Percentiles rank a stretch among this genome's conserved stretches.
Conservation (phyloP, 352 stramenopile species). For the Phytophthora palmivora region DNA sequence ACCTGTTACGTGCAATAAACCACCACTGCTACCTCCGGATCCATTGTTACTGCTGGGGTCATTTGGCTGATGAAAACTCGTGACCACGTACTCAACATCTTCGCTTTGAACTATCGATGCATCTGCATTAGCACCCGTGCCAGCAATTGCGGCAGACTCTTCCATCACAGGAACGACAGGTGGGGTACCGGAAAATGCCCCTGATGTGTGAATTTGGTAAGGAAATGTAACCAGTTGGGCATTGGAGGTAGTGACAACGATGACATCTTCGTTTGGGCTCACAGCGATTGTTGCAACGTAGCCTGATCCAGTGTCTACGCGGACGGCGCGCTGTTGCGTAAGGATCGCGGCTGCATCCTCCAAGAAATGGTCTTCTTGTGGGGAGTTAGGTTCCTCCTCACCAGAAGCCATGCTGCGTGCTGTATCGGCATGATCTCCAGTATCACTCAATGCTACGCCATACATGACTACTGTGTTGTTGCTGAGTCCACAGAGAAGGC, state of each 20-base stretch:
- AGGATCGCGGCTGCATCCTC: conserved; percentile 47
- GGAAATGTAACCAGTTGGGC: conserved; percentile 77
- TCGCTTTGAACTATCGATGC: conserved; percentile 47
- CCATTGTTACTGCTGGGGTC: conserved; percentile 39
- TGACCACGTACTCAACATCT: conserved; percentile 77
- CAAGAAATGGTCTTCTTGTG: conserved; percentile 32
- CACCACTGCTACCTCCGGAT: conserved; percentile 25
- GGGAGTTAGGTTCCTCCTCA: conserved; percentile 13
- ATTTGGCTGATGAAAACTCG: conserved; percentile 75
- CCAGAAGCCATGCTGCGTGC: conserved; percentile 36
- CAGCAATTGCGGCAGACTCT: conserved; percentile 28
- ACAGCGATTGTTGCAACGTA: conserved; percentile 65
- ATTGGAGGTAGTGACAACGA: conserved; percentile 71
- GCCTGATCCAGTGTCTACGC: conserved; percentile 56
- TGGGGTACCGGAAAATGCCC: conserved; percentile 14
- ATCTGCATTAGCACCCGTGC: conserved; percentile 9
- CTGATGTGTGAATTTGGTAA: conserved; percentile 59
- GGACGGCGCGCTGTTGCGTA: conserved; percentile 65
- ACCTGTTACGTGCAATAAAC: conserved; percentile 72
- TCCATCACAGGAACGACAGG: conserved; percentile 17
- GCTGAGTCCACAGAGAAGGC: conserved; percentile 79
- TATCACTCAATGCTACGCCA: conserved; percentile 36
- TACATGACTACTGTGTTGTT: conserved; percentile 80
- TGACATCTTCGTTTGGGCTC: conserved; percentile 77
- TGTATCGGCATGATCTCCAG: conserved; percentile 37